Evolutionary conservation across 371 early-diverging fungal species (phyloP).

Genomic region (Saksenaea vasiformis): DNA sequence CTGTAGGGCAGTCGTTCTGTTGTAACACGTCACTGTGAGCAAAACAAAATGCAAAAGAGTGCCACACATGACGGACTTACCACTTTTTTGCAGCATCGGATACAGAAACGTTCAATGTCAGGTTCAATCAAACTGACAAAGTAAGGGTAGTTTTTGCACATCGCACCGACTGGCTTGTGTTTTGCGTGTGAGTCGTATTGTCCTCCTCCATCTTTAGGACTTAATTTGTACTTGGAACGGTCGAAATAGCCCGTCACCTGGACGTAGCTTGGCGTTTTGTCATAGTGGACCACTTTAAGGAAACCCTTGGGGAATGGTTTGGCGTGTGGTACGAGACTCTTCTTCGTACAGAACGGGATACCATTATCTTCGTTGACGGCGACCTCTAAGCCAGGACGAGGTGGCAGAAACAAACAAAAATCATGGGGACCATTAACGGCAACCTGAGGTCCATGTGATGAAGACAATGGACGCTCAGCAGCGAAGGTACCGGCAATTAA

Average conservation of each 20-base stretch:
- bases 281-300: slow-evolving; percentile 52
- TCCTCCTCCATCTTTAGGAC: slow-evolving; percentile 50
- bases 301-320: slow-evolving; percentile 55
- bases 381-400: slow-evolving; percentile 55
- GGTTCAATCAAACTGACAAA: slow-evolving; percentile 55
- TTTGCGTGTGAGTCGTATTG: slow-evolving; percentile 43
- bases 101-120: slow-evolving; percentile 43
- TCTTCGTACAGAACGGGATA: slow-evolving; percentile 55
- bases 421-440: slow-evolving; percentile 30
- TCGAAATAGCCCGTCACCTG: slow-evolving; percentile 63
- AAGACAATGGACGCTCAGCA: background rate
- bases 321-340: slow-evolving; percentile 41
- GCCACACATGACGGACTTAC: background rate
- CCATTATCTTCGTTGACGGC: slow-evolving; percentile 54
- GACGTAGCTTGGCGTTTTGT: slow-evolving; percentile 38
- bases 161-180: slow-evolving; percentile 29
- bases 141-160: slow-evolving; percentile 36
- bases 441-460: slow-evolving; percentile 13
- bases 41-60: background rate
- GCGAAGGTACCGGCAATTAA: background rate
- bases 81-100: slow-evolving; percentile 35
- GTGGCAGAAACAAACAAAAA: slow-evolving; percentile 64
- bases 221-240: slow-evolving; percentile 44
- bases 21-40: background rate
- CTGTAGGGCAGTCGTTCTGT: slow-evolving; percentile 37